Evolutionary conservation across 2,329 filamentous ascomycete species (phyloP).

Genomic region (Aspergillus uvarum): DNA sequence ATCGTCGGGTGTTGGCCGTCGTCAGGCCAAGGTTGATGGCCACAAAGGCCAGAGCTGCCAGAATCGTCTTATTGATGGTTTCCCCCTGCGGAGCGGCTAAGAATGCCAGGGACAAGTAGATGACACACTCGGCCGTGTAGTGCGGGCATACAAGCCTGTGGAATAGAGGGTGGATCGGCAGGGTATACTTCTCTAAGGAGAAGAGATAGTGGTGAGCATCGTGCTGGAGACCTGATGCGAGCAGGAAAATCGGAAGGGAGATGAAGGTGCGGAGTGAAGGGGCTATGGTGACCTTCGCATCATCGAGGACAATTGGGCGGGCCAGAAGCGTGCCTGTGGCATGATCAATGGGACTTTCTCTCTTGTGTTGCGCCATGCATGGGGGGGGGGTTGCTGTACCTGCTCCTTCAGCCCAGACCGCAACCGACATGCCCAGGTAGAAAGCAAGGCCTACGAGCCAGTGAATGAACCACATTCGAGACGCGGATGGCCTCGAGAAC

Average conservation of each 20-base stretch:
- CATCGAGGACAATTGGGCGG: conserved; percentile 32
- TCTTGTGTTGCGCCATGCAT: neutral
- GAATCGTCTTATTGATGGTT: conserved; percentile 69
- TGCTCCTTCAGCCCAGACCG: conserved; percentile 81
- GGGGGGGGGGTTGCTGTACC: conserved; percentile 49
- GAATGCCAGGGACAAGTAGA: conserved; percentile 78
- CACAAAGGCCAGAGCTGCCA: conserved; percentile 71
- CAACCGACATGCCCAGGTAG: conserved; percentile 71
- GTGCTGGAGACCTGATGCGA: conserved; percentile 72
- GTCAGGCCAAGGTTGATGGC: conserved; percentile 77
- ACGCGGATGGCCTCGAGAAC: conserved; percentile 65
- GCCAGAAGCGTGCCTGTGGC: conserved; percentile 33
- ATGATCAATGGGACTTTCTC: neutral
- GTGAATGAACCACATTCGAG: conserved; percentile 81
- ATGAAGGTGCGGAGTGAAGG: conserved; percentile 55
- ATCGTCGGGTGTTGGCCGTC: conserved; percentile 71
- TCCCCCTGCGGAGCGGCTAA: conserved; percentile 67
- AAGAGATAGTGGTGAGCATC: conserved; percentile 70
- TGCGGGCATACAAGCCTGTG: conserved; percentile 76
- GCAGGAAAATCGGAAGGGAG: conserved; percentile 63
- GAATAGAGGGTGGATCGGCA: conserved; percentile 75
- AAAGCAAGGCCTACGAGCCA: conserved; percentile 77
- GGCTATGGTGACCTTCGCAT: conserved; percentile 39
- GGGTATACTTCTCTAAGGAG: conserved; percentile 74
- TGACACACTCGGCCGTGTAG: conserved; percentile 82